Evolutionary conservation across 371 early-diverging fungal species (phyloP).

Genomic region (Mortierella sp.): DNA sequence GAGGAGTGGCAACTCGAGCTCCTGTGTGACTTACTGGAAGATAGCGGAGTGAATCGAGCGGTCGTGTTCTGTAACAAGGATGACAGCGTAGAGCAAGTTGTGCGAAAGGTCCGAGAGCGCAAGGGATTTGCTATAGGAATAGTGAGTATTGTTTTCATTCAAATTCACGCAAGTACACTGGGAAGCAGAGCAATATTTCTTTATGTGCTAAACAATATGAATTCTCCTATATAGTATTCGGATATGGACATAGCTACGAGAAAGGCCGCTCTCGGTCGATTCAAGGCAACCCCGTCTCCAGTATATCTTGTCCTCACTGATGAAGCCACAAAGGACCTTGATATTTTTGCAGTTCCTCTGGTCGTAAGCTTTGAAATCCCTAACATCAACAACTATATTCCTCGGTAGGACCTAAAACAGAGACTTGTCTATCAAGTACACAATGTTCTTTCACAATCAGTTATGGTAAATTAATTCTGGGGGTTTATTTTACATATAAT

Average conservation of each 20-base stretch:
- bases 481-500: neutral
- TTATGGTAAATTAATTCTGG: neutral
- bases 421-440: neutral
- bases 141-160: constrained; percentile 20
- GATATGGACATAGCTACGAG: constrained; percentile 46
- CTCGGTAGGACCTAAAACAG: constrained; percentile 26
- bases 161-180: neutral
- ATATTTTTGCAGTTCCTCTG: constrained; percentile 37
- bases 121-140: constrained; percentile 38
- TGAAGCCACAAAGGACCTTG: constrained; percentile 32
- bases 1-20: constrained; percentile 47
- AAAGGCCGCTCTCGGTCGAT: constrained; percentile 31
- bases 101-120: constrained; percentile 42
- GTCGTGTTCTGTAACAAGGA: constrained; percentile 49
- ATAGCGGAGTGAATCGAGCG: constrained; percentile 45
- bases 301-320: constrained; percentile 41
- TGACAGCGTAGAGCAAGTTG: constrained; percentile 33
- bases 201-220: neutral
- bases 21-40: constrained; percentile 42
- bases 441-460: neutral
- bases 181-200: neutral
- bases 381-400: constrained; percentile 37
- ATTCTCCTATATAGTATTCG: constrained; percentile 28
- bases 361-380: constrained; percentile 51
- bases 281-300: constrained; percentile 21